A percentile compares a stretch with the other conserved stretches of the same genome.
phyloP scores from a whole-genome alignment of 1,284 basidiomycete species.

The Fomitopsis palustris region DNA sequence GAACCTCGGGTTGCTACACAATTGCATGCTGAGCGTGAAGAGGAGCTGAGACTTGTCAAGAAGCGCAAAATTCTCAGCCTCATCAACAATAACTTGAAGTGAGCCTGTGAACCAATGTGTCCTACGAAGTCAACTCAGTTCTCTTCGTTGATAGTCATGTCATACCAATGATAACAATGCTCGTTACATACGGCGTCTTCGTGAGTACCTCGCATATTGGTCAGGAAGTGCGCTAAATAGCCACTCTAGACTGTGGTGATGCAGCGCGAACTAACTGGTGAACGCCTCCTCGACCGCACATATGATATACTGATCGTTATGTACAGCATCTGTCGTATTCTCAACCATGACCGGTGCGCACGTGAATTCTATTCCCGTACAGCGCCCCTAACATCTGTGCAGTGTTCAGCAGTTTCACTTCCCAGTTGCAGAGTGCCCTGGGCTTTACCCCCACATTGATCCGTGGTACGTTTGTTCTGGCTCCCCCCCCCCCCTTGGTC shows the following conservation, averaged over 20 bases:
- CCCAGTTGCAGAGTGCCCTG: conserved; percentile 30
- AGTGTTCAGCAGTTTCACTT: conserved; percentile 35
- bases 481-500: no score
- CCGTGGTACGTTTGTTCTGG: conserved; percentile 29
- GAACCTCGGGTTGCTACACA: background rate
- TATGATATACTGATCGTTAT: conserved; percentile 5
- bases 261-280: conserved; percentile 29
- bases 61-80: conserved; percentile 20
- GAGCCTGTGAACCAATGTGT: background rate
- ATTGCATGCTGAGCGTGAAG: background rate
- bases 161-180: conserved; percentile 65
- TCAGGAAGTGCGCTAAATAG: background rate
- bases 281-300: conserved; percentile 7
- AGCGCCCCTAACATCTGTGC: background rate
- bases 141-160: conserved; percentile 38
- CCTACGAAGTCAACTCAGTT: background rate
- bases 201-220: conserved; percentile 18
- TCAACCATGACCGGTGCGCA: conserved; percentile 34
- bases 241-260: conserved; percentile 32
- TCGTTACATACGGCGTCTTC: conserved; percentile 65
- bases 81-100: conserved; percentile 11
- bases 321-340: conserved; percentile 35
- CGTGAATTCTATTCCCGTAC: no score
- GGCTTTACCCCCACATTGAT: conserved; percentile 28
- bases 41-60: conserved; percentile 33